A percentile compares a stretch with the other conserved stretches of the same genome.
Conservation (phyloP, 1,284 basidiomycete genomes). For the Filobasidium uniguttulatum region DNA sequence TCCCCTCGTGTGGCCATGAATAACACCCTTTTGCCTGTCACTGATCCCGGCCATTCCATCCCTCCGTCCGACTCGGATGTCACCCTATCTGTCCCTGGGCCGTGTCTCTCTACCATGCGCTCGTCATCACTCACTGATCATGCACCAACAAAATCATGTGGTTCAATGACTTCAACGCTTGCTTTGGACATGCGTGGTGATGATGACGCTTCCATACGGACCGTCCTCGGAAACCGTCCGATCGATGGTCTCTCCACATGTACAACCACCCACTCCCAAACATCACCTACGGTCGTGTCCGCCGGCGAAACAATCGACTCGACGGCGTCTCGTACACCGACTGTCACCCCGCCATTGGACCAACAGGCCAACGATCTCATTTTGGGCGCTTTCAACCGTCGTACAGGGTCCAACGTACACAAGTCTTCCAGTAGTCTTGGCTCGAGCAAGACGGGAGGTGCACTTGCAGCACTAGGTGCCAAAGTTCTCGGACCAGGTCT, state of each 20-base stretch:
- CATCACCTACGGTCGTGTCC: not conserved
- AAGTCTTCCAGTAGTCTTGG: conserved; percentile 9
- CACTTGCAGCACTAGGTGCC: conserved; percentile 27
- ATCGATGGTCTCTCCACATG: not conserved
- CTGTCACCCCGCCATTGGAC: conserved; percentile 2
- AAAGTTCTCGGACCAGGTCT: conserved; percentile 22
- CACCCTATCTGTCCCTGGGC: no score
- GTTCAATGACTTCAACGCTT: no score
- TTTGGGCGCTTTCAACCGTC: conserved; percentile 23
- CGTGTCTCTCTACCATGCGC: no score
- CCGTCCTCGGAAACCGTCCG: not conserved
- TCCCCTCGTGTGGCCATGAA: no score
- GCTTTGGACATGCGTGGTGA: no score
- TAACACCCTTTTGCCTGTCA: no score
- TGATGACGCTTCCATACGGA: not conserved
- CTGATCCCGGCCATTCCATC: no score
- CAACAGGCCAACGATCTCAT: conserved; percentile 22
- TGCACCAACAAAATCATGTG: no score
- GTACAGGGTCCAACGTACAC: conserved; percentile 5
- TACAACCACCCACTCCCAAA: not conserved
- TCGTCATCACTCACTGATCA: no score
- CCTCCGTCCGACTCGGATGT: no score
- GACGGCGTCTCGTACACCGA: not conserved
- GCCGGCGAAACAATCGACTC: not conserved
- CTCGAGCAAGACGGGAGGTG: conserved; percentile 19